phyloP scores from a whole-genome alignment of 176 grass and related monocot genomes.

The Bolboschoenus planiculmis region DNA sequence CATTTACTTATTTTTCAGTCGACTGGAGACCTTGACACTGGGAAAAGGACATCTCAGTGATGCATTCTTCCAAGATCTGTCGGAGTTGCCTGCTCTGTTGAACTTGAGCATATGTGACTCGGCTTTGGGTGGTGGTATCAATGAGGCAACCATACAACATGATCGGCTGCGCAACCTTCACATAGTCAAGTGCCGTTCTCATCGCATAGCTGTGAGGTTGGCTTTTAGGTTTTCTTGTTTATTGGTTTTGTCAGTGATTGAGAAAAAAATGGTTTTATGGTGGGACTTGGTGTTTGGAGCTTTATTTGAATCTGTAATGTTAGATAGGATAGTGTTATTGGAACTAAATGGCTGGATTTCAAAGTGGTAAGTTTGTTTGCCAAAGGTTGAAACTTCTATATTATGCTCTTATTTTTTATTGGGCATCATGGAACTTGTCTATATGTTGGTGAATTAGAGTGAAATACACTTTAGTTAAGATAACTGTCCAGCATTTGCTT shows the following conservation, averaged over 20 bases:
- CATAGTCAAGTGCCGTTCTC: slow-evolving; percentile 67
- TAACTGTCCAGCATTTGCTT: neutral
- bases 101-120: slow-evolving; percentile 70
- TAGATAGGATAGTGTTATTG: neutral
- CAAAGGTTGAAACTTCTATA: neutral
- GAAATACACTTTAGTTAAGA: neutral
- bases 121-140: slow-evolving; percentile 60
- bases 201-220: slow-evolving; percentile 87
- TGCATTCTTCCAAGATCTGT: slow-evolving; percentile 58
- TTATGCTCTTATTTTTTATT: neutral
- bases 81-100: slow-evolving; percentile 52
- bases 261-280: neutral
- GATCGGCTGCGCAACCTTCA: slow-evolving; percentile 64
- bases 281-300: neutral
- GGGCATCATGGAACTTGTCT: neutral
- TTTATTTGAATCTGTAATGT: neutral
- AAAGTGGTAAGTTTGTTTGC: neutral
- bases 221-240: neutral
- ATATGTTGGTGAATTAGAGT: neutral
- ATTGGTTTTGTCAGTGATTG: neutral
- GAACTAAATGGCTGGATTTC: neutral
- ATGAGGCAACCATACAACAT: slow-evolving; percentile 81
- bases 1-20: slow-evolving; percentile 34
- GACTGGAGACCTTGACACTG: slow-evolving; percentile 60
- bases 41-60: slow-evolving; percentile 72